Base-by-base conservation (phyloP, 1,284 basidiomycete genomes). In the Ceratobasidium sp. region DNA sequence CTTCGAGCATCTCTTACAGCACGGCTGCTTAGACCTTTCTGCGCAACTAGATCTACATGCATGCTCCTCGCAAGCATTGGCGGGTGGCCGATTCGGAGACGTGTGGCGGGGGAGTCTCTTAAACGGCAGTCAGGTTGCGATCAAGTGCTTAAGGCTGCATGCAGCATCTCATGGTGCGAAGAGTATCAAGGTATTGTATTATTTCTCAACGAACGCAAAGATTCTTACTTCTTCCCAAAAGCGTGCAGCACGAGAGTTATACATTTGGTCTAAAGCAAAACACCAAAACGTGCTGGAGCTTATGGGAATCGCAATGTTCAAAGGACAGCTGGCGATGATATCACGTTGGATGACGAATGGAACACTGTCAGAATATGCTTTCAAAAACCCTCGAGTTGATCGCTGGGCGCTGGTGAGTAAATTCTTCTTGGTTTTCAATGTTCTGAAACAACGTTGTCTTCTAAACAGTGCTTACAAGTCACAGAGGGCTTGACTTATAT, bases 231-330 rank as follows among this genome's bases (percentile, higher is more conserved):
- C 6, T 38, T 11, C 35, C 4, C 47, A 18, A 23, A 23, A 67
- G 64, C 47, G 64, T 5, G 46, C 52, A 21, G 50, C 28, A n/a
- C 46, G 64, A 50, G 64, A 55, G 16, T 41, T 67, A 49, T 67
- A 52, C 4, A n/a, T n/a, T 35, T 67, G 64, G 64, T 26, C 30
- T 16, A 55, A 67, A n/a, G 30, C 26, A 16, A 47, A 50, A 7
- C 64, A 67, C 23, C 6, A 26, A 6, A 52, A 67, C 49, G 28
- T 43, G 14, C 47, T 50, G 8, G 46, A 44, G 18, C 35, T 67
- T 21, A 30, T 52, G 13, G 64, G 64, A 49, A 6, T 49, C 16
- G 47, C 47, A 18, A 5, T 7, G 16, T 49, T 49, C 16, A 38
- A 38, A 38, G 35, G 35, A 11, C 35, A 38, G 35, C 11, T 38